These are phyloP conservation scores for Elongisporangium undulatum DNA, from an alignment of 352 stramenopile genomes.

Conservation along the genomic window DNA sequence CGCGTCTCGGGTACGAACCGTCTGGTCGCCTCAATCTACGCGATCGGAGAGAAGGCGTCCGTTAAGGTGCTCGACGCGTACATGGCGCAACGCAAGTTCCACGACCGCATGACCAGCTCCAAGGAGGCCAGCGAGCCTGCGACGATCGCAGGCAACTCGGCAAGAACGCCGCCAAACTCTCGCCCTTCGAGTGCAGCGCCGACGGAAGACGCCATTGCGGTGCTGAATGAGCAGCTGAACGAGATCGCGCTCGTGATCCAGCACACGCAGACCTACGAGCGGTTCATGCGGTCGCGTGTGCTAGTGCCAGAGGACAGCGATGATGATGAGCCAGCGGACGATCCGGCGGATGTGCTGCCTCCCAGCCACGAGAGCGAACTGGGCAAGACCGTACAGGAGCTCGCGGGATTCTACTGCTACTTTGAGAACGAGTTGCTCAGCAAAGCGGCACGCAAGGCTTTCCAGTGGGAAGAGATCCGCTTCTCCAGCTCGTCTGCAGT, in stretches of 20 bases:
- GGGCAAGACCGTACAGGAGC: slow-evolving; percentile 76
- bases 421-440: slow-evolving; percentile 82
- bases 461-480: slow-evolving; percentile 82
- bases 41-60: slow-evolving; percentile 47
- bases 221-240: slow-evolving; percentile 84
- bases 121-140: slow-evolving; percentile 4
- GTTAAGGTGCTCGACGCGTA: slow-evolving; percentile 60
- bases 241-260: slow-evolving; percentile 84
- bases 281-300: slow-evolving; percentile 79
- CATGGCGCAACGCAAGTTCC: slow-evolving; percentile 72
- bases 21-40: slow-evolving; percentile 53
- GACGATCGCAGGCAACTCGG: not conserved
- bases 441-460: slow-evolving; percentile 74
- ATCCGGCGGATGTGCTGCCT: slow-evolving; percentile 29
- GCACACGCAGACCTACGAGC: slow-evolving; percentile 87
- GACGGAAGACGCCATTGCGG: slow-evolving; percentile 53
- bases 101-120: slow-evolving; percentile 47
- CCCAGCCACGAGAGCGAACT: slow-evolving; percentile 68
- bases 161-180: not conserved
- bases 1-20: slow-evolving; percentile 43
- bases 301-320: slow-evolving; percentile 8
- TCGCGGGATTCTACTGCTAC: slow-evolving; percentile 84
- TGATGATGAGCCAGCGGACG: slow-evolving; percentile 1
- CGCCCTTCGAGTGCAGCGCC: slow-evolving; percentile 3
- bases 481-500: slow-evolving; percentile 30